Percentiles rank a stretch among this genome's conserved stretches.
Conservation (phyloP, 371 early-diverging fungal genomes). For the Mortierella sp. region DNA sequence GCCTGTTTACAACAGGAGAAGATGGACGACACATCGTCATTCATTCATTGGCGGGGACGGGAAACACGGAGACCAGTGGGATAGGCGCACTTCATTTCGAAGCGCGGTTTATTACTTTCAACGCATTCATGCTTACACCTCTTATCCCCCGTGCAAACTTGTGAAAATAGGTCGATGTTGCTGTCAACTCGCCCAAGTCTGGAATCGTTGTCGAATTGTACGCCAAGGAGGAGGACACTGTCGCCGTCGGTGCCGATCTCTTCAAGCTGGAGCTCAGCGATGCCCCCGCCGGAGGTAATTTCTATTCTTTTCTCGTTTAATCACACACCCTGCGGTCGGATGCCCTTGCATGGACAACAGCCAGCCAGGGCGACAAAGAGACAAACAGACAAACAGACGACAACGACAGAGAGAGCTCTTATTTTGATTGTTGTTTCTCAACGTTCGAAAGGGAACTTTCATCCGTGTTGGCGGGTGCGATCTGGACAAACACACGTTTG, state of each 20-base stretch:
- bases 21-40: neutral
- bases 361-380: neutral
- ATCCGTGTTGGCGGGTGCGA: neutral
- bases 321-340: neutral
- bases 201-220: slow-evolving; percentile 90
- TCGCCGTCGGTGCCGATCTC: slow-evolving; percentile 93
- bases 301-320: neutral
- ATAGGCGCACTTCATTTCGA: neutral
- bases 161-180: slow-evolving; percentile 82
- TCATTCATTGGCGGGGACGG: neutral
- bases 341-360: neutral
- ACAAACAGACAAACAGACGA: neutral
- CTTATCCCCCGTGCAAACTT: neutral
- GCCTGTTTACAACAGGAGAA: neutral
- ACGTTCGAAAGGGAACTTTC: neutral
- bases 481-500: neutral
- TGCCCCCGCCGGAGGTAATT: slow-evolving; percentile 75
- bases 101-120: neutral
- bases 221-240: slow-evolving; percentile 93
- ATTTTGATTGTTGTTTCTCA: neutral
- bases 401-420: neutral
- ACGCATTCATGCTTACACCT: neutral
- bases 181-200: slow-evolving; percentile 94
- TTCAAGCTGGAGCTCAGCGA: slow-evolving; percentile 90
- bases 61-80: neutral